A percentile compares a stretch with the other conserved stretches of the same genome.
These are phyloP conservation scores for Lithohypha guttulata DNA, from an alignment of 2,329 filamentous ascomycete genomes.

Conservation along the genomic window DNA sequence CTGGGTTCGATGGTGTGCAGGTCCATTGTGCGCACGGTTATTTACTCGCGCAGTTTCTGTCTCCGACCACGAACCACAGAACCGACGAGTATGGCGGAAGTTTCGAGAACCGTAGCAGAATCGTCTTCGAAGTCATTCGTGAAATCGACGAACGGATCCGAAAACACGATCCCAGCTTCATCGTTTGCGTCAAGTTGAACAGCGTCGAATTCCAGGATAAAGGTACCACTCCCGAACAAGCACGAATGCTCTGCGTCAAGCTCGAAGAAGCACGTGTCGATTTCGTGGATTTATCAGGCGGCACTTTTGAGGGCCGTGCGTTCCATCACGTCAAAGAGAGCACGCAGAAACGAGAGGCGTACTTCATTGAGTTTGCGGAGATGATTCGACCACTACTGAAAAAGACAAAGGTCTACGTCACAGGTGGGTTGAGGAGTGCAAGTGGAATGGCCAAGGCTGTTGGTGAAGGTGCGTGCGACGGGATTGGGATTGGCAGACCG, in stretches of 20 bases:
- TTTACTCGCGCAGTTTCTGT: constrained; percentile 23
- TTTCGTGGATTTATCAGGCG: constrained; percentile 19
- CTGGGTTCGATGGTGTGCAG: constrained; percentile 20
- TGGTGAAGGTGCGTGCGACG: constrained; percentile 13
- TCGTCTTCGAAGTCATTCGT: constrained; percentile 43
- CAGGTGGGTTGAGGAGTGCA: constrained; percentile 16
- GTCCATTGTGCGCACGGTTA: constrained; percentile 24
- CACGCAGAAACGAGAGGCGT: constrained; percentile 16
- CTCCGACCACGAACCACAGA: constrained; percentile 19
- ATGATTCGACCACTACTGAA: constrained; percentile 17
- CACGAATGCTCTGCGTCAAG: constrained; percentile 14
- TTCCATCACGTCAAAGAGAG: constrained; percentile 19
- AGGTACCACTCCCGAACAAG: constrained; percentile 17
- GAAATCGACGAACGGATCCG: constrained; percentile 22
- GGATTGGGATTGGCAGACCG: constrained; percentile 17
- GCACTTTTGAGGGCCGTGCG: constrained; percentile 17
- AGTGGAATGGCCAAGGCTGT: constrained; percentile 18
- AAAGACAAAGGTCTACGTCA: constrained; percentile 19
- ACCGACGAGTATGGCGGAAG: constrained; percentile 34
- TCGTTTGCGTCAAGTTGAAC: constrained; percentile 18
- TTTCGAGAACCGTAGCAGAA: constrained; percentile 54
- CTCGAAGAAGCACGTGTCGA: constrained; percentile 18
- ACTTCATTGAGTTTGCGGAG: constrained; percentile 21
- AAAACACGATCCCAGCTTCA: constrained; percentile 12
- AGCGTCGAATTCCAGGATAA: constrained; percentile 20